Evolutionary conservation across 306 rosid genomes (phyloP), one percentile per base, ranked within the genome.

Genomic region (Myrica gale): DNA sequence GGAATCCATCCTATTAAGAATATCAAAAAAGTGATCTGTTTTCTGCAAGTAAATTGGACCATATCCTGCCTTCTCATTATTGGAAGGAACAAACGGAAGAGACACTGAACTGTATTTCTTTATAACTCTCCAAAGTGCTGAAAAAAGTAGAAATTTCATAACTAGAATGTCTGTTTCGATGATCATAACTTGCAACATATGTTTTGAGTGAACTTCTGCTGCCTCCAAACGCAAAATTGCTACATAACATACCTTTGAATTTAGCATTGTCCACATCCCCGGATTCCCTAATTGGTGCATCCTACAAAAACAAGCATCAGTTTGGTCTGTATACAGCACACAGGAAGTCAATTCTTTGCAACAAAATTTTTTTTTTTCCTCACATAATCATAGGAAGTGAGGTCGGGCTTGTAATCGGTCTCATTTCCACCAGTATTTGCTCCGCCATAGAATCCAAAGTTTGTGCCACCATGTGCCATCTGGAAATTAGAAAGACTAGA

Each of bases 391-490:
- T 92, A 95, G 48, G 98, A 95, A 73, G 98, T 95, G 73, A 95
- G 90, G 77, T 95, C 98, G 43, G 97, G 85, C 81, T 87, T 78
- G 91, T 87, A 95, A 79, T 89, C 91, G 73, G 87, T 76, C 82
- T 85, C 97, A 17, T 70, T 55, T 52, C 13, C 71, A 73, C 96
- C 96, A 39, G 91, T 81, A 82, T 92, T 95, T 39, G 98, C 98
- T 66, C 98, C 97, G 81, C 58, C 92, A 65, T 92, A 95, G 82
- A 95, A 95, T 57, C 97, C 97, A 79, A 95, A 95, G 85, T 95
- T 95, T 77, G 97, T 89, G 71, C 97, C 97, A 56, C 98, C 98
- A 83, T 95, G 92, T 41, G 87, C 97, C 98, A 95, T 92, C 98
- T 92, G 81, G 74, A 79, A 77, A 76, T 79, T 62, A 74, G 67